Conservation (phyloP, 495 filamentous ascomycete species). For the Achaetomiella virescens region DNA sequence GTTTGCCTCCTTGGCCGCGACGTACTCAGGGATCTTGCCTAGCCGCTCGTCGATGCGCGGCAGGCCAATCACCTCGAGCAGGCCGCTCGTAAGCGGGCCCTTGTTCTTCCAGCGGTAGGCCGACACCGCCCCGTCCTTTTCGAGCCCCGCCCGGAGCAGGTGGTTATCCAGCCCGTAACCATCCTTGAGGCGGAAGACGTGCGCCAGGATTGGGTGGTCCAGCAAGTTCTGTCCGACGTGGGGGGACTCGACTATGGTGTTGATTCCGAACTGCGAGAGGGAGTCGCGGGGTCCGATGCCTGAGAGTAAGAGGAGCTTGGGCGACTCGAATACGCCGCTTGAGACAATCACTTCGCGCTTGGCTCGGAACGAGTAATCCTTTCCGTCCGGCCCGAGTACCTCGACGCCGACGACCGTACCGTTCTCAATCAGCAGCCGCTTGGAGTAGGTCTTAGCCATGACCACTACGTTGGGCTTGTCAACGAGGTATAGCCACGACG, state of each 20-base stretch:
- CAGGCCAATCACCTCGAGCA: conserved; percentile 52
- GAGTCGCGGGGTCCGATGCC: not conserved
- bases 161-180: conserved; percentile 49
- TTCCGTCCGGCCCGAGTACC: conserved; percentile 34
- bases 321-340: conserved; percentile 1
- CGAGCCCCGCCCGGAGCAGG: conserved; percentile 45
- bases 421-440: conserved; percentile 49
- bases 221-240: conserved; percentile 52
- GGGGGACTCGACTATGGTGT: not conserved
- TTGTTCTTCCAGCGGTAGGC: conserved; percentile 43
- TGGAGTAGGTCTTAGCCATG: conserved; percentile 42
- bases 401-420: conserved; percentile 30
- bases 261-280: not conserved
- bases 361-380: conserved; percentile 36
- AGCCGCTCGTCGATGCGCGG: conserved; percentile 51
- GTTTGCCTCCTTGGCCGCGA: conserved; percentile 43
- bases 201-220: conserved; percentile 50
- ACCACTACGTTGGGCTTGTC: conserved; percentile 53
- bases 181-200: conserved; percentile 52
- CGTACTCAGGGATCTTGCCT: conserved; percentile 44
- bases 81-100: conserved; percentile 47
- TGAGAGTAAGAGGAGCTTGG: not conserved
- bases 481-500: conserved; percentile 46
- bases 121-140: conserved; percentile 39
- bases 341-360: conserved; percentile 17